A percentile compares a stretch with the other conserved stretches of the same genome.
These are phyloP conservation scores for Cystobasidium tubakii DNA, from an alignment of 768 basidiomycete species.

Conservation along the genomic window DNA sequence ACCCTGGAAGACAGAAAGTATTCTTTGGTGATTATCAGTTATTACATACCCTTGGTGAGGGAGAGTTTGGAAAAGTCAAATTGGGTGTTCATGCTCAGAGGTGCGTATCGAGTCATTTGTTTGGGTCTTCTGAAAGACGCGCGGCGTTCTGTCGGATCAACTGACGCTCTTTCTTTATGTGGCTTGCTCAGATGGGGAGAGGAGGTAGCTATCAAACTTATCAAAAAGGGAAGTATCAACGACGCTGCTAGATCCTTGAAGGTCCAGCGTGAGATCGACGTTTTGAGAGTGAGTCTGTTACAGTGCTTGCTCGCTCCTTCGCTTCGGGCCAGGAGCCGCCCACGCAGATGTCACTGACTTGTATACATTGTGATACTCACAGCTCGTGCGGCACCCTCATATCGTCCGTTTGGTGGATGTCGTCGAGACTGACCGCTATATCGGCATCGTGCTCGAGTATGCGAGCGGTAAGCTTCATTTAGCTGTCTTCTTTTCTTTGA, in stretches of 20 bases:
- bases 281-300: conserved; percentile 66
- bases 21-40: conserved; percentile 88
- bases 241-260: conserved; percentile 73
- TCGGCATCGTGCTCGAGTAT: conserved; percentile 97
- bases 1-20: conserved; percentile 50
- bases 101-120: conserved; percentile 13
- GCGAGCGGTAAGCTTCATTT: conserved; percentile 78
- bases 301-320: not conserved
- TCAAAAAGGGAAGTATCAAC: conserved; percentile 85
- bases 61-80: conserved; percentile 98
- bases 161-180: not conserved
- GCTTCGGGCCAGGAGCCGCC: too few species aligned
- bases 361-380: conserved; percentile 21
- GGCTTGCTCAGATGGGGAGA: conserved; percentile 64
- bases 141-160: not conserved
- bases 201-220: conserved; percentile 97
- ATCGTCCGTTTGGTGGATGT: conserved; percentile 98
- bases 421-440: conserved; percentile 98
- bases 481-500: too few species aligned
- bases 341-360: too few species aligned
- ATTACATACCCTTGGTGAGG: conserved; percentile 92
- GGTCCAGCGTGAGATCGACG: conserved; percentile 95
- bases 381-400: conserved; percentile 94
- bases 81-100: conserved; percentile 78
- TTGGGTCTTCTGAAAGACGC: not conserved